Conservation (phyloP, 495 filamentous ascomycete species). For the Aeminium ludgeri region DNA sequence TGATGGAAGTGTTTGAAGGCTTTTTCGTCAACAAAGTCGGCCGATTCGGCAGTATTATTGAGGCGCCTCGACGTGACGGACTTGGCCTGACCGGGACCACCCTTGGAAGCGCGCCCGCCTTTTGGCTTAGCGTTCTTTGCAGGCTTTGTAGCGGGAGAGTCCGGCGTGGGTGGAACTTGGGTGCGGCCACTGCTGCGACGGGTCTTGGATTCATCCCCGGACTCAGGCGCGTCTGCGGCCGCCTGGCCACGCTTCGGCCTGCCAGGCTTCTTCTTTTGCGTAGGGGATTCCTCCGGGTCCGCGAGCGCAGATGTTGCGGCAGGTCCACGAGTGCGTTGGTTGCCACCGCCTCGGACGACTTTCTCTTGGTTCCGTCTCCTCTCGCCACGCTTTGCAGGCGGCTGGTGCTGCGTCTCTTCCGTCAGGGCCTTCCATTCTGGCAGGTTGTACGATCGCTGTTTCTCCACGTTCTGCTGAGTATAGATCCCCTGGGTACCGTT, state of each 20-base stretch:
- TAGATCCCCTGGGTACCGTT: slow-evolving; percentile 86
- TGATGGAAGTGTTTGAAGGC: slow-evolving; percentile 84
- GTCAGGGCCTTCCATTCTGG: slow-evolving; percentile 88
- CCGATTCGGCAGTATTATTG: slow-evolving; percentile 58
- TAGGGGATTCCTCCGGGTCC: slow-evolving; percentile 5
- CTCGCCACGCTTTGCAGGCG: slow-evolving; percentile 84
- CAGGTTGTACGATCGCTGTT: slow-evolving; percentile 86
- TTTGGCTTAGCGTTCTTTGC: slow-evolving; percentile 8
- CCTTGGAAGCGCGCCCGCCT: slow-evolving; percentile 12
- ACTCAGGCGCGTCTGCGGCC: slow-evolving; percentile 5
- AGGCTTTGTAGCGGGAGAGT: slow-evolving; percentile 13
- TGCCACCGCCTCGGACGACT: slow-evolving; percentile 22
- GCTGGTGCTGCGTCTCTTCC: slow-evolving; percentile 86
- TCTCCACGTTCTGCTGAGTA: slow-evolving; percentile 88
- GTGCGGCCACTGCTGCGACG: slow-evolving; percentile 1
- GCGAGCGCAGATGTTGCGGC: background rate
- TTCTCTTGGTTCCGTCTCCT: slow-evolving; percentile 60
- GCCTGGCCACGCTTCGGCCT: slow-evolving; percentile 6
- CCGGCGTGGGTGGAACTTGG: slow-evolving; percentile 12
- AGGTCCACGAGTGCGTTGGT: slow-evolving; percentile 10
- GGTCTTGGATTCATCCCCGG: slow-evolving; percentile 3
- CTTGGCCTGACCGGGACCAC: slow-evolving; percentile 30
- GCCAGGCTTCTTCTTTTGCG: slow-evolving; percentile 16
- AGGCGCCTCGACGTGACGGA: slow-evolving; percentile 56
- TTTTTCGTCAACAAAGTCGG: slow-evolving; percentile 61